Evolutionary conservation across 169 alveolate species (phyloP).

Genomic region (Plasmodium berghei): DNA sequence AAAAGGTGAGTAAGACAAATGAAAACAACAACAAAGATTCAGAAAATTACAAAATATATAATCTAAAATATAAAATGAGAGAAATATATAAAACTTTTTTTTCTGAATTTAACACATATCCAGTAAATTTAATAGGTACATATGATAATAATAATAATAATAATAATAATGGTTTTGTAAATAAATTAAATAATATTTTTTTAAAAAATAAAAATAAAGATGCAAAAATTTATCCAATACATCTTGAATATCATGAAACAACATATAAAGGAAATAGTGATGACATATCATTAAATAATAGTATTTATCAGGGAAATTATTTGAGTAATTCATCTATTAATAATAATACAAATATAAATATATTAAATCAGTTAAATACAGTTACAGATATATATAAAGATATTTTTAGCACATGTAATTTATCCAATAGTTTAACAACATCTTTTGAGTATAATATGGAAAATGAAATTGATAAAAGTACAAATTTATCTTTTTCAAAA

Average conservation of each 20-base stretch:
- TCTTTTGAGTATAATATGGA: not conserved
- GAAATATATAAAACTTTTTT: constrained; percentile 35
- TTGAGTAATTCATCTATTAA: not conserved
- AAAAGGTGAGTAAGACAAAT: not conserved
- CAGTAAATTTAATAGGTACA: constrained; percentile 38
- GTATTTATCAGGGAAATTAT: not conserved
- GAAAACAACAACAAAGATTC: not conserved
- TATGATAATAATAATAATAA: not conserved
- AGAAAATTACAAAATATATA: not conserved
- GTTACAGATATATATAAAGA: constrained; percentile 48
- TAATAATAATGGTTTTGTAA: not conserved
- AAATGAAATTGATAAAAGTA: not conserved
- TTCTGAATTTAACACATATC: constrained; percentile 37
- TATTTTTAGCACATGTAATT: constrained; percentile 16
- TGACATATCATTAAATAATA: not conserved
- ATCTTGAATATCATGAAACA: constrained; percentile 36
- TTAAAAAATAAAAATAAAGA: not conserved
- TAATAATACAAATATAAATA: not conserved
- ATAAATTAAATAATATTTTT: constrained; percentile 17
- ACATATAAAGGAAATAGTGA: constrained; percentile 7
- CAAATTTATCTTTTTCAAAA: too few species aligned
- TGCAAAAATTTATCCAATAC: constrained; percentile 16
- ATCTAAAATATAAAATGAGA: constrained; percentile 3
- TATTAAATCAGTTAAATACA: not conserved
- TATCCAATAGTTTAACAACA: not conserved